Conservation (phyloP, 2,329 filamentous ascomycete species). For the Cladophialophora chaetospira region DNA sequence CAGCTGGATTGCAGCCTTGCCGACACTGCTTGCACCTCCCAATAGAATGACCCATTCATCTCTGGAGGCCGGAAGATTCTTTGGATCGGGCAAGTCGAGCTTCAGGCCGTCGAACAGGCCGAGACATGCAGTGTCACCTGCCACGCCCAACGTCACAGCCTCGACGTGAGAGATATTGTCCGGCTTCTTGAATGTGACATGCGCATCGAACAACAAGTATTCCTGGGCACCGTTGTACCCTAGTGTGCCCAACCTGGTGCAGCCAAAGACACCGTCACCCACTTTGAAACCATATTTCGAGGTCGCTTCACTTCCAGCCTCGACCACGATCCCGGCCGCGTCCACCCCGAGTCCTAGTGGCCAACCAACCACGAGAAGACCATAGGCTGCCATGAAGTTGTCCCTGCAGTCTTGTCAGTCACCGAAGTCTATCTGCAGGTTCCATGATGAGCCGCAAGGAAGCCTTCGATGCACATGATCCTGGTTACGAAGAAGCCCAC, state of each 20-base stretch:
- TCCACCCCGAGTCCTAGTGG: constrained; percentile 38
- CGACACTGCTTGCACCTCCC: constrained; percentile 39
- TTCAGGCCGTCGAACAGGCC: constrained; percentile 32
- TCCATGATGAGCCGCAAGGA: too few relatives aligned
- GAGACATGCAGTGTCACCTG: constrained; percentile 34
- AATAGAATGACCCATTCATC: constrained; percentile 40
- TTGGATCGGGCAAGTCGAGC: constrained; percentile 30
- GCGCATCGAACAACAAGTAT: constrained; percentile 39
- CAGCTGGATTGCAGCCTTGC: constrained; percentile 39
- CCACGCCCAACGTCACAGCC: constrained; percentile 37
- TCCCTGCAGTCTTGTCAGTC: constrained; percentile 31
- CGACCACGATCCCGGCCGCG: constrained; percentile 36
- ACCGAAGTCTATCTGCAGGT: too few relatives aligned
- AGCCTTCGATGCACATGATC: background rate
- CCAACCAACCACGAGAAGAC: constrained; percentile 37
- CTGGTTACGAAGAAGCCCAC: too few relatives aligned
- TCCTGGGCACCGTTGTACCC: constrained; percentile 36
- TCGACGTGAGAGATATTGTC: constrained; percentile 35
- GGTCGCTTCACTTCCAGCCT: constrained; percentile 36
- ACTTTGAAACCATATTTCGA: constrained; percentile 34
- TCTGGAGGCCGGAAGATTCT: constrained; percentile 22
- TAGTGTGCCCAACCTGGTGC: constrained; percentile 35
- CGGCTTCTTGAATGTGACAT: constrained; percentile 37
- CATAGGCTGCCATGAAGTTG: constrained; percentile 33
- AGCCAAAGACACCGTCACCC: constrained; percentile 39